These are phyloP conservation scores for Ophiostoma fasciatum DNA, from an alignment of 2,329 filamentous ascomycete genomes.

Conservation along the genomic window DNA sequence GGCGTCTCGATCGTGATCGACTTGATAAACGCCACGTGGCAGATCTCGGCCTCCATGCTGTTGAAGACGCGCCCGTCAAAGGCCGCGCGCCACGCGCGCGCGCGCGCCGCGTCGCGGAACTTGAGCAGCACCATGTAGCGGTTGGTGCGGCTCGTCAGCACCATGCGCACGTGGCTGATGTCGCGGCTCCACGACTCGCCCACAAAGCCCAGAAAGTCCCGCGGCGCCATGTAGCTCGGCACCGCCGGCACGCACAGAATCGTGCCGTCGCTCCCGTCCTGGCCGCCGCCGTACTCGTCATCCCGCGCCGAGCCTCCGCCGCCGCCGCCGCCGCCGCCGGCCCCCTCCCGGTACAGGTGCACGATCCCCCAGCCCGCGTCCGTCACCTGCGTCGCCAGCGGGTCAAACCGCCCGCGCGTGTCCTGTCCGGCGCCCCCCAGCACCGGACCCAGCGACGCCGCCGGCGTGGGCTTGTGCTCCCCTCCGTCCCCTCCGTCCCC, in stretches of 20 bases:
- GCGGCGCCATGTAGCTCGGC: conserved; percentile 81
- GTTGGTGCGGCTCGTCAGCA: conserved; percentile 77
- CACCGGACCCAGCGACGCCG: conserved; percentile 33
- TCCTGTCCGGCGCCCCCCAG: conserved; percentile 50
- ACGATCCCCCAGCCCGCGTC: conserved; percentile 86
- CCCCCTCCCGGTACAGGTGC: conserved; percentile 74
- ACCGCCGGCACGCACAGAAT: conserved; percentile 90
- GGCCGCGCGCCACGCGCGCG: conserved; percentile 64
- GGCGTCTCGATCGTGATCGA: conserved; percentile 67
- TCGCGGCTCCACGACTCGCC: conserved; percentile 75
- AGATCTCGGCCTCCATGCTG: conserved; percentile 85
- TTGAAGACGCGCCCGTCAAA: conserved; percentile 94
- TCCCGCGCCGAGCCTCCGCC: conserved; percentile 8
- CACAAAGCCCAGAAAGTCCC: conserved; percentile 81
- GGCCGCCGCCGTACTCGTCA: conserved; percentile 8
- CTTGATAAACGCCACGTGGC: conserved; percentile 88
- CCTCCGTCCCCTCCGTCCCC: not conserved
- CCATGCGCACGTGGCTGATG: conserved; percentile 88
- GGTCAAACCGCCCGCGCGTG: conserved; percentile 68
- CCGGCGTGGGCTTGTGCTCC: conserved; percentile 15
- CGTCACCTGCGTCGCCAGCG: conserved; percentile 55
- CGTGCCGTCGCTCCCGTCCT: conserved; percentile 47
- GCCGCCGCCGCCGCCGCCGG: conserved; percentile 9
- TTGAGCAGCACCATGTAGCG: conserved; percentile 94
- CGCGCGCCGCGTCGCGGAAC: conserved; percentile 61